Evolutionary conservation across 495 filamentous ascomycete species (phyloP).

Genomic region (Penicillium desertorum): DNA sequence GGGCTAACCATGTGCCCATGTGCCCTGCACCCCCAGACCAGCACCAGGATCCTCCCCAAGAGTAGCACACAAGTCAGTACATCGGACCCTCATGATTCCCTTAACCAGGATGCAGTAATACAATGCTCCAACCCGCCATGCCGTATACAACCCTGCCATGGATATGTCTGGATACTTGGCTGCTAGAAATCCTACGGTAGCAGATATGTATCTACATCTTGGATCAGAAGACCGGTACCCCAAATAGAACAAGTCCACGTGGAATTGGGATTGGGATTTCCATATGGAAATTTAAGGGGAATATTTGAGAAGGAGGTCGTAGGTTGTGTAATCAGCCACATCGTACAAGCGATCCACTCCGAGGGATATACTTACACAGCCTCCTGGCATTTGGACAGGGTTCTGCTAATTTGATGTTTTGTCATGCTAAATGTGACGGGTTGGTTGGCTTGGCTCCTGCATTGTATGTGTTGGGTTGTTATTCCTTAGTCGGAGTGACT

Average conservation of each 20-base stretch:
- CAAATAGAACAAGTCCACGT: neutral
- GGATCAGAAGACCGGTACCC: neutral
- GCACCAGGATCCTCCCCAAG: neutral
- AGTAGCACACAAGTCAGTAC: neutral
- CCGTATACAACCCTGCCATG: slow-evolving; percentile 2
- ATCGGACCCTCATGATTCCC: neutral
- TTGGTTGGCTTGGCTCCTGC: neutral
- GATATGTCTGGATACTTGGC: neutral
- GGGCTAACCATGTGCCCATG: neutral
- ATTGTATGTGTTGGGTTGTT: neutral
- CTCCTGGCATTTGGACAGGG: neutral
- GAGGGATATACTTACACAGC: neutral
- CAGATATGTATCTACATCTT: neutral
- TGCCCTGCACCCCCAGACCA: neutral
- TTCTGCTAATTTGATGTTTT: neutral
- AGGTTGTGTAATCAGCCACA: slow-evolving; percentile 3
- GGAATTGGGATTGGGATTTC: neutral
- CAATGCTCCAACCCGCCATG: neutral
- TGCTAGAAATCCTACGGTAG: neutral
- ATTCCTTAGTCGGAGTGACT: neutral
- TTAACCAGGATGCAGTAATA: neutral
- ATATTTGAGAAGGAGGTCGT: neutral
- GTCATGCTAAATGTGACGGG: neutral
- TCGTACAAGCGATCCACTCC: slow-evolving; percentile 1
- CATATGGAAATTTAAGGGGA: neutral